Percentiles rank a stretch among this genome's conserved stretches.
Conservation (phyloP, 768 basidiomycete genomes). For the Amanita jacksonii region DNA sequence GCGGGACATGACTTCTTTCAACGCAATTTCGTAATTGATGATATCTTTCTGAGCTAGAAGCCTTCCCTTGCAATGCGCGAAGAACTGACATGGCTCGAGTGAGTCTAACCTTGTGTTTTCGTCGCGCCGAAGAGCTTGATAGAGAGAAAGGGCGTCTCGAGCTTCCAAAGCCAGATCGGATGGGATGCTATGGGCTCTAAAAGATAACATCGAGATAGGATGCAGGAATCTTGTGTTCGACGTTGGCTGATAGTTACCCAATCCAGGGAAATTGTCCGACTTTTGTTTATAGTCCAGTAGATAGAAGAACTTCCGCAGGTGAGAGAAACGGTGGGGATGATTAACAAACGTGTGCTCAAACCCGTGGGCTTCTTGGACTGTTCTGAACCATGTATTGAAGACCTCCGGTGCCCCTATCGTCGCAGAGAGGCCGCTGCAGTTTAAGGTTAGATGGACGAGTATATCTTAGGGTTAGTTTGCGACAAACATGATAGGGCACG, state of each 20-base stretch:
- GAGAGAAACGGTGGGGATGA: conserved; percentile 64
- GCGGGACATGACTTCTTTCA: conserved; percentile 35
- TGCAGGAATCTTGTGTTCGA: conserved; percentile 46
- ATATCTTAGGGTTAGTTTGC: no score
- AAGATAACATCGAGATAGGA: conserved; percentile 50
- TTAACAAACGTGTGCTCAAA: conserved; percentile 51
- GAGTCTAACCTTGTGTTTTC: conserved; percentile 16
- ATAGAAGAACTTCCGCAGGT: conserved; percentile 62
- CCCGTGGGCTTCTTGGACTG: conserved; percentile 49
- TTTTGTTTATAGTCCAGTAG: conserved; percentile 16
- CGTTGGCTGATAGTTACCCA: conserved; percentile 27
- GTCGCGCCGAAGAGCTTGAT: conserved; percentile 27
- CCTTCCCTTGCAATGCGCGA: conserved; percentile 19
- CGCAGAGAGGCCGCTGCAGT: conserved; percentile 56
- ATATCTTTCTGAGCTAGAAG: conserved; percentile 53
- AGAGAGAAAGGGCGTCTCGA: conserved; percentile 44
- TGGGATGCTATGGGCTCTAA: conserved; percentile 41
- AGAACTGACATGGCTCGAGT: conserved; percentile 38
- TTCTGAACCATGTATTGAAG: conserved; percentile 58
- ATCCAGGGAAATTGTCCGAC: conserved; percentile 23
- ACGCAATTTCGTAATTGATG: conserved; percentile 41
- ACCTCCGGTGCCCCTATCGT: conserved; percentile 56
- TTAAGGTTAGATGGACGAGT: no score
- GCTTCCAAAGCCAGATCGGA: conserved; percentile 58
- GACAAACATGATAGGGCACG: conserved; percentile 62